Percentiles rank a stretch among this genome's conserved stretches.
Conservation (phyloP, 1,284 basidiomycete species). For the Entoloma clypeatum region DNA sequence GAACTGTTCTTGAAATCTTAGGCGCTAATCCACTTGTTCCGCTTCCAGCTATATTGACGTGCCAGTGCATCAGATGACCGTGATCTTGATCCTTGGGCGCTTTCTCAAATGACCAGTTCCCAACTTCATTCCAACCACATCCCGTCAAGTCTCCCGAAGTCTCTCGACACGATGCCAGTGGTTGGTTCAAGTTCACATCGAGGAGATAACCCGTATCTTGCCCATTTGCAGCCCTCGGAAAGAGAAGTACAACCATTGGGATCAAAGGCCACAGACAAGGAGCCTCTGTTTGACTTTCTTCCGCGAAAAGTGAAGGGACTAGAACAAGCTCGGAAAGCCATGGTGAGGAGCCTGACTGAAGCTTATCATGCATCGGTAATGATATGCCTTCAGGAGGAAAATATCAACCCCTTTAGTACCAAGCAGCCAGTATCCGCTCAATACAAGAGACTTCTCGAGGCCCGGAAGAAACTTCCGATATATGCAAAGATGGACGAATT, state of each 20-base stretch:
- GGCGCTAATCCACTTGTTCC: no score
- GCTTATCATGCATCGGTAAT: background rate
- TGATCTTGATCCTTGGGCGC: no score
- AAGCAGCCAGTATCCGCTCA: constrained; percentile 68
- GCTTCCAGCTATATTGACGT: no score
- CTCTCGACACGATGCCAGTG: no score
- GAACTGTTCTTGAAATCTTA: no score
- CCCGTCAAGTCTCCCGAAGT: no score
- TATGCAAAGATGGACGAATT: constrained; percentile 92
- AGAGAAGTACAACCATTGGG: constrained; percentile 25
- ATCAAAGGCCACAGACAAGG: constrained; percentile 31
- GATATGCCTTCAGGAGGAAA: constrained; percentile 61
- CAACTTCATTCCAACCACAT: no score
- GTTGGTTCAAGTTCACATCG: no score
- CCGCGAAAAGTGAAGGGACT: constrained; percentile 72
- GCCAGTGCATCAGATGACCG: no score
- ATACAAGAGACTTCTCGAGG: constrained; percentile 84
- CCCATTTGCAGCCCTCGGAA: constrained; percentile 36
- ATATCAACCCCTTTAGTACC: constrained; percentile 91
- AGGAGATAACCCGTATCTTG: constrained; percentile 60
- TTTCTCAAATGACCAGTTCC: no score
- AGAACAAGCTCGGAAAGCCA: constrained; percentile 65
- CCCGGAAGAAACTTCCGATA: constrained; percentile 86
- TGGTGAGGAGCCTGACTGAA: constrained; percentile 45
- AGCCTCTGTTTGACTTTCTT: constrained; percentile 73